Evolutionary conservation across 108 stramenopile species (phyloP), one percentile per base, ranked within the genome.

Genomic region (Aurantiochytrium sp.): DNA sequence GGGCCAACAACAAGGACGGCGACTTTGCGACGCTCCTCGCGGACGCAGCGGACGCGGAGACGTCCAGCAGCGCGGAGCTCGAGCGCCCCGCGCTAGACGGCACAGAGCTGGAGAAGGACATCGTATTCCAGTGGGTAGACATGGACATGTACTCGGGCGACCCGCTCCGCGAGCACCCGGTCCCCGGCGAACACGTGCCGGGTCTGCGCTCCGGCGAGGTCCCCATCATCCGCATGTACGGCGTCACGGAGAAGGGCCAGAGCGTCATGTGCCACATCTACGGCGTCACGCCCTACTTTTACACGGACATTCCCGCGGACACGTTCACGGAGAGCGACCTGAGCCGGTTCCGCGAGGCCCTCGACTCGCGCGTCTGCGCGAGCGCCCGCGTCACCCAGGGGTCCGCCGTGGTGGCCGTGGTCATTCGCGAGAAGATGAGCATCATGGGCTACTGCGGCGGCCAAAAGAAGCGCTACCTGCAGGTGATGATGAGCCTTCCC

Each of bases 201-300:
- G 93, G 95, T 37, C 65, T 54, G 4, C 39, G 37, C 31, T 55
- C 31, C 24, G 95, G 95, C 34, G 86, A 88, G 34, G 97, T 97
- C 3, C 99, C 99, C 39, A 89, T 99, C 52, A 94, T 99, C 22
- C 94, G 99, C 27, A 68, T 97, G 53, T 99, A 94, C 91, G 99
- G 99, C 55, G 96, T 97, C 53, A 97, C 93, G 19, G 95, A 96
- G 81, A 89, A 86, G 31, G 99, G 99, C 55, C 92, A 97, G 88
- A 96, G 95, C 5, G 96, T 97, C 1, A 92, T 96, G 22, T 94
- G 95, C 30, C 96, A 95, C 87, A 94, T 98, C 55, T 97, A 98
- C 88, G 99, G 99, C 32, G 97, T 96, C 86, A 97, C 98, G 15
- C 95, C 98, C 6, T 99, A 98, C 88, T 96, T 94, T 42, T 98